Evolutionary conservation across 1,139 yeast genomes (phyloP).

Genomic region (Citeromyces siamensis): DNA sequence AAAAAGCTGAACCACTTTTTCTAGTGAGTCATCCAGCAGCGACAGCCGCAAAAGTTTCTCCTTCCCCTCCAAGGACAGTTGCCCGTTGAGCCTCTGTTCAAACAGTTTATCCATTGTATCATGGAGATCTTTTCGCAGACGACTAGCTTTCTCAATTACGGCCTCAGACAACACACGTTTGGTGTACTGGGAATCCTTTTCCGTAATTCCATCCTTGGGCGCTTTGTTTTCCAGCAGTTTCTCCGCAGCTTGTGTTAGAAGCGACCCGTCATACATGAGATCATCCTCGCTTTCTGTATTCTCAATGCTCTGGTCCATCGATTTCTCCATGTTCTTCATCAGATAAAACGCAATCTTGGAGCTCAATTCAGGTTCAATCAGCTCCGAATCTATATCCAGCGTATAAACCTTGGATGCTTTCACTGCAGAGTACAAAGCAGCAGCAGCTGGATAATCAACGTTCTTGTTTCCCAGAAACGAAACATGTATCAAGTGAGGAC

Average conservation of each 20-base stretch:
- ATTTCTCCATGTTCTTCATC: slow-evolving; percentile 70
- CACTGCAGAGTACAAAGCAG: slow-evolving; percentile 62
- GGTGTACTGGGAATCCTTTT: slow-evolving; percentile 22
- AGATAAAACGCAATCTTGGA: slow-evolving; percentile 73
- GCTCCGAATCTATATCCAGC: slow-evolving; percentile 66
- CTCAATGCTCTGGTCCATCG: slow-evolving; percentile 28
- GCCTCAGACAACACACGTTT: slow-evolving; percentile 27
- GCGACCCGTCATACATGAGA: slow-evolving; percentile 38
- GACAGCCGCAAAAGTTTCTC: slow-evolving; percentile 61
- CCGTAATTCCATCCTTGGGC: slow-evolving; percentile 13
- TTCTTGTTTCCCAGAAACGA: slow-evolving; percentile 56
- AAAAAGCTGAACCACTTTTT: slow-evolving; percentile 52
- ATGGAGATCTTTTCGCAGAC: slow-evolving; percentile 44
- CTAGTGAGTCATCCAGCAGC: slow-evolving; percentile 56
- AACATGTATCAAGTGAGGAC: slow-evolving; percentile 62
- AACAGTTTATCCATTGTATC: slow-evolving; percentile 48
- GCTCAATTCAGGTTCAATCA: slow-evolving; percentile 57
- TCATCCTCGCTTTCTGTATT: slow-evolving; percentile 27
- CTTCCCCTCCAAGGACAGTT: slow-evolving; percentile 53
- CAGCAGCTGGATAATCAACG: slow-evolving; percentile 46
- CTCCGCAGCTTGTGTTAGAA: slow-evolving; percentile 56
- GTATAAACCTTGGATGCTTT: slow-evolving; percentile 61
- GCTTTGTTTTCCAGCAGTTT: slow-evolving; percentile 30
- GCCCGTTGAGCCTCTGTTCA: slow-evolving; percentile 41
- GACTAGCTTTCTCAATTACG: slow-evolving; percentile 37